Evolutionary conservation across 2,329 filamentous ascomycete species (phyloP).

Genomic region (Diaporthe citrichinensis): DNA sequence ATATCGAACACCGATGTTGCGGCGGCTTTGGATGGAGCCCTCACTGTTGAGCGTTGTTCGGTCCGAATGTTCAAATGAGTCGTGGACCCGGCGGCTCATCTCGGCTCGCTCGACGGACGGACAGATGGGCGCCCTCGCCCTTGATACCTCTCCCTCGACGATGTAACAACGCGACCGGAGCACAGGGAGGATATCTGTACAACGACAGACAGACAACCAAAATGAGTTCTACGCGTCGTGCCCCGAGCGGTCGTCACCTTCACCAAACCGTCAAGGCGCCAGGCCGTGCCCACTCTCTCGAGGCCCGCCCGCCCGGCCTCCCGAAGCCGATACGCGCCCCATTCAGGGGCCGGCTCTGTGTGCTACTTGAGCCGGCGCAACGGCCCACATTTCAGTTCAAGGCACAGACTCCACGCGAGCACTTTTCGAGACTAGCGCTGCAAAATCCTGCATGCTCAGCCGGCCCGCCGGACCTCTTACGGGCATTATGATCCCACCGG

Average conservation of each 20-base stretch:
- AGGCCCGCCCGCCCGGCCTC: conserved; percentile 4
- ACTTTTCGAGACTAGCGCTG: neutral
- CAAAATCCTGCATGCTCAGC: neutral
- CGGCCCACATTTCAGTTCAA: neutral
- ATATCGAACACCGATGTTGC: neutral
- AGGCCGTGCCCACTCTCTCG: neutral
- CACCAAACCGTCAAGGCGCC: neutral
- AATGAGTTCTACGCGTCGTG: neutral
- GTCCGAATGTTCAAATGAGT: neutral
- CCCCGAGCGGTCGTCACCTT: neutral
- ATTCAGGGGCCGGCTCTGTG: neutral
- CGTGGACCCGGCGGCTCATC: neutral
- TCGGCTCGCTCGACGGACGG: neutral
- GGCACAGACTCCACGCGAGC: neutral
- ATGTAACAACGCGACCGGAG: neutral
- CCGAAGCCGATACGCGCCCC: neutral
- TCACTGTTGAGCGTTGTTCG: neutral
- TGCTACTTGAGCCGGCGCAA: neutral
- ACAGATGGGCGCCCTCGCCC: neutral
- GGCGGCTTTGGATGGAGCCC: neutral
- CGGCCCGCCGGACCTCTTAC: accelerated
- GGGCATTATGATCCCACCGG: neutral
- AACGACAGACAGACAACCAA: neutral
- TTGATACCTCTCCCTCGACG: neutral
- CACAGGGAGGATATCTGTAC: neutral